Evolutionary conservation across 164 flowering plant genomes (phyloP).

Genomic region (Chimonanthus salicifolius): DNA sequence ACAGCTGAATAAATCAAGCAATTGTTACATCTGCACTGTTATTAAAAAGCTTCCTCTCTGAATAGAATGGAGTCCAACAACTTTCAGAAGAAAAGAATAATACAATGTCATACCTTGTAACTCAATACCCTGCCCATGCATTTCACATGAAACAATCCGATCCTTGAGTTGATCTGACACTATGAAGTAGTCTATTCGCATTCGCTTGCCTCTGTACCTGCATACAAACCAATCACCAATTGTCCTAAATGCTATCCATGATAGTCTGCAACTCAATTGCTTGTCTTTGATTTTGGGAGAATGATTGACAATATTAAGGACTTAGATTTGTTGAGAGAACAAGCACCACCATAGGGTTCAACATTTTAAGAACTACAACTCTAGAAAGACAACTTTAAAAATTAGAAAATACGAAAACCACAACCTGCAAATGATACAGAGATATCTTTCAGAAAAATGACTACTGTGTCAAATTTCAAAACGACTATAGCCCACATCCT

Average conservation of each 20-base stretch:
- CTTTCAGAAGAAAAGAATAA: not conserved
- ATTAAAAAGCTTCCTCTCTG: not conserved
- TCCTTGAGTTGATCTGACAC: constrained; percentile 71
- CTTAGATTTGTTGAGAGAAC: no score
- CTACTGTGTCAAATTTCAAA: not conserved
- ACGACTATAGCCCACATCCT: not conserved
- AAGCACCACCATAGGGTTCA: no score
- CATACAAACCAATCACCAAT: constrained; percentile 13
- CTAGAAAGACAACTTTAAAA: no score
- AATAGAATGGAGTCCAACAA: no score
- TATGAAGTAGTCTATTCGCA: constrained; percentile 90
- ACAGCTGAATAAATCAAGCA: no score
- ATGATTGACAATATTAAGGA: not conserved
- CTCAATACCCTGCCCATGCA: constrained; percentile 90
- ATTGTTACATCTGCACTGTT: no score
- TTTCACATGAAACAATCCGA: constrained; percentile 70
- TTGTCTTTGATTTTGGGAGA: not conserved
- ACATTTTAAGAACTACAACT: no score
- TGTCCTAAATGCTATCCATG: not conserved
- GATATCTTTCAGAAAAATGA: not conserved
- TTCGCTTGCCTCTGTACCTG: constrained; percentile 92
- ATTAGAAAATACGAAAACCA: no score
- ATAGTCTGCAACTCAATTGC: not conserved
- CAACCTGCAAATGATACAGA: no score
- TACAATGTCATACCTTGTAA: constrained; percentile 48